Conservation (phyloP, 2,329 filamentous ascomycete species). For the Xenosphaeropsis pyriputrescens region DNA sequence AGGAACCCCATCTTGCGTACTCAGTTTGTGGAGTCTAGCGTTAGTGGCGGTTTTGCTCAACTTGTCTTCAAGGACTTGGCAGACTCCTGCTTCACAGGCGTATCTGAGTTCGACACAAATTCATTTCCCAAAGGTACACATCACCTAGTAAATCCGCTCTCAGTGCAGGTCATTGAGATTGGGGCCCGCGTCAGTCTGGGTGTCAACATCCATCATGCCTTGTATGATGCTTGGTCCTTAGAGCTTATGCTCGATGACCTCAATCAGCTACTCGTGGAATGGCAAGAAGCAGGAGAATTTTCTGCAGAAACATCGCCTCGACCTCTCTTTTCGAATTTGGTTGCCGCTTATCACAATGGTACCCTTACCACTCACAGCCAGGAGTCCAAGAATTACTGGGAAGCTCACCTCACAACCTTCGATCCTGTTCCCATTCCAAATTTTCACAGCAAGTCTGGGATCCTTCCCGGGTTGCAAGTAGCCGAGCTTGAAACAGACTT, state of each 20-base stretch:
- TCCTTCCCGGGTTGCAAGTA: slow-evolving; percentile 14
- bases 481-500: slow-evolving; percentile 16
- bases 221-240: slow-evolving; percentile 91
- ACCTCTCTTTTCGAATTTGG: slow-evolving; percentile 47
- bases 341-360: slow-evolving; percentile 27
- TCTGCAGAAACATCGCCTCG: slow-evolving; percentile 16
- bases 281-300: no score
- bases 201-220: slow-evolving; percentile 57
- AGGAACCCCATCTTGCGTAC: slow-evolving; percentile 57
- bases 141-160: slow-evolving; percentile 34
- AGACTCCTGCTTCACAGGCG: slow-evolving; percentile 7
- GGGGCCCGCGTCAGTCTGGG: slow-evolving; percentile 14
- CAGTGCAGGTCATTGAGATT: slow-evolving; percentile 34
- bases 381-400: slow-evolving; percentile 51
- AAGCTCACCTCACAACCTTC: slow-evolving; percentile 42
- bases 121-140: slow-evolving; percentile 22
- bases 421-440: slow-evolving; percentile 41
- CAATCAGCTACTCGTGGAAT: slow-evolving; percentile 22
- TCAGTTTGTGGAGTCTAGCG: slow-evolving; percentile 45
- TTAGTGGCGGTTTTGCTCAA: slow-evolving; percentile 37
- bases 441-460: slow-evolving; percentile 27
- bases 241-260: slow-evolving; percentile 61
- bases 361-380: slow-evolving; percentile 18
- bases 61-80: slow-evolving; percentile 44
- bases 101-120: slow-evolving; percentile 21